These are phyloP conservation scores for Aurantiochytrium sp. DNA, from an alignment of 108 stramenopile genomes.

Conservation along the genomic window DNA sequence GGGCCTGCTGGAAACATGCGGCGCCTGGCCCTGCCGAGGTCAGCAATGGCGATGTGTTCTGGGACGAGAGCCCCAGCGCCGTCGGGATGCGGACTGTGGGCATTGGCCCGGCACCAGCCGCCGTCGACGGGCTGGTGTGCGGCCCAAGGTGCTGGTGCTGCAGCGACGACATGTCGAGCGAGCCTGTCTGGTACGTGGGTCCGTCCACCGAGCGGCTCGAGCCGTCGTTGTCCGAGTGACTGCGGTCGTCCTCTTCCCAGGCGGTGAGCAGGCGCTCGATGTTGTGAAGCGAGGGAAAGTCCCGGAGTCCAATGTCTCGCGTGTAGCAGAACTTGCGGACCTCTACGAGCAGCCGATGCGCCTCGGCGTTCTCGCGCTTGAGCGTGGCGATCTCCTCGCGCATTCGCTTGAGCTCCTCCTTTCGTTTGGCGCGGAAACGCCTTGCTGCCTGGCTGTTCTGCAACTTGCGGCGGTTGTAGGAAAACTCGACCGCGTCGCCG, in stretches of 20 bases:
- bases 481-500: not conserved
- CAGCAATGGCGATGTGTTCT: no score
- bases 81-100: no score
- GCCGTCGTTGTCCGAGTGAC: not conserved
- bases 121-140: no score
- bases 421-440: not conserved
- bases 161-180: no score
- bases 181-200: not conserved
- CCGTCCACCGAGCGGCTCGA: not conserved
- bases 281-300: not conserved
- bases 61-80: no score
- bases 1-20: not conserved
- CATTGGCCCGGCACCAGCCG: no score
- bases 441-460: constrained; percentile 2
- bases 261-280: not conserved
- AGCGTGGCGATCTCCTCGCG: constrained; percentile 4
- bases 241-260: not conserved
- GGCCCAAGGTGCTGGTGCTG: no score
- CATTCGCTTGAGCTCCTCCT: not conserved
- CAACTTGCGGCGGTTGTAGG: not conserved
- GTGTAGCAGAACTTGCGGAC: not conserved
- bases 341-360: not conserved
- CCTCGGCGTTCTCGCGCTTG: not conserved
- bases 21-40: no score
- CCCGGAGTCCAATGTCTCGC: not conserved